These are phyloP conservation scores for Boletus subcaerulescens DNA, from an alignment of 768 basidiomycete genomes.

Conservation along the genomic window DNA sequence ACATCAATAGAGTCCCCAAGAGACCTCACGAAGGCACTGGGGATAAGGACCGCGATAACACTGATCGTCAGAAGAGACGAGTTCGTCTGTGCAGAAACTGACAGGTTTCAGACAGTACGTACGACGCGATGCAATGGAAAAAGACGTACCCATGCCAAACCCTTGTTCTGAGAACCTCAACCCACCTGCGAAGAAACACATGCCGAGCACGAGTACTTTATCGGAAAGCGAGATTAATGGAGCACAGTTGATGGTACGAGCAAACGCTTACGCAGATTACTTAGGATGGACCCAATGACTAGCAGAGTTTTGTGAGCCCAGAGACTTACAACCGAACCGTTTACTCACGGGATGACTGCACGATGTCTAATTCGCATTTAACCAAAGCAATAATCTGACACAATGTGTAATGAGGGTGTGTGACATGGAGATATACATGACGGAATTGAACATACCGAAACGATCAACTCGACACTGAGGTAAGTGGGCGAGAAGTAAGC, in stretches of 20 bases:
- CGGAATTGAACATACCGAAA: slow-evolving; percentile 49
- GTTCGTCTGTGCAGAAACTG: slow-evolving; percentile 71
- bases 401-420: background rate
- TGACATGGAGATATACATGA: background rate
- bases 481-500: background rate
- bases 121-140: background rate
- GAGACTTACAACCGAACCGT: background rate
- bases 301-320: background rate
- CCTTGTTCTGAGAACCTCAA: slow-evolving; percentile 74
- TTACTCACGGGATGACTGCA: slow-evolving; percentile 72
- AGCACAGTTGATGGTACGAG: background rate
- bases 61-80: slow-evolving; percentile 73
- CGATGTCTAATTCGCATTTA: slow-evolving; percentile 79
- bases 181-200: slow-evolving; percentile 85
- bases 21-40: slow-evolving; percentile 73
- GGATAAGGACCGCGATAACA: slow-evolving; percentile 75
- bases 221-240: background rate
- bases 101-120: background rate
- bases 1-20: slow-evolving; percentile 29
- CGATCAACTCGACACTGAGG: slow-evolving; percentile 54
- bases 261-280: slow-evolving; percentile 56
- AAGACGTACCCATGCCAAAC: slow-evolving; percentile 61
- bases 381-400: slow-evolving; percentile 69
- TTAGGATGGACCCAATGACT: slow-evolving; percentile 84
- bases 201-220: slow-evolving; percentile 77